Base-by-base conservation (phyloP, 306 rosid species). In the Glycine latifolia region DNA sequence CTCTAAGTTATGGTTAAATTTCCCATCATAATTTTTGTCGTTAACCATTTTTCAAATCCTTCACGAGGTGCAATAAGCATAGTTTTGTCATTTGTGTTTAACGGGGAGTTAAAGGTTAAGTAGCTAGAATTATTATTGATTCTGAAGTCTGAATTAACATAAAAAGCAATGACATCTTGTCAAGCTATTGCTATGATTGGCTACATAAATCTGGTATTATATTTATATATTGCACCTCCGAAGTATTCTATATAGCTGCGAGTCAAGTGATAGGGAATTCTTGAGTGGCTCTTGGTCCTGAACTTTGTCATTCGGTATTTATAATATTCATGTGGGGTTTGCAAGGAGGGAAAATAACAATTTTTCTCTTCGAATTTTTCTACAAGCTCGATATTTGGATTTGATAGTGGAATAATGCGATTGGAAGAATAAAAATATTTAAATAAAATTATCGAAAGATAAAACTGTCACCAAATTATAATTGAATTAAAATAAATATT, bases 31-130 rank as follows among this genome's bases (percentile, higher is more conserved):
- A 67, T 56, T 67, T 4, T 75, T 67, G 58, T 55, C 52, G 43
- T 17, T 67, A 26, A 26, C 31, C 39, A 55, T 43, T 41, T 14
- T 7, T 81, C 26, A 10, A n/a, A 66, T 66, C 75, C 69, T 81
- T 74, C 75, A 16, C 52, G 11, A 43, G 60, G 56, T 63, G 50
- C 63, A 73, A 63, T 52, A n/a, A 4, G 44, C 9, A 47, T 43
- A 46, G 43, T 55, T 69, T 75, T 82, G 73, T 72, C 73, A 49
- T 60, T 80, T 49, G 72, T 11, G 55, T 49, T 76, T 56, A 35
- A 17, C 54, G 9, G 26, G 67, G 56, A 8, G 47, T 15, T 41
- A 83, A 78, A 61, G 60, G 33, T 66, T 55, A 55, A 59, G 58
- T 12, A 20, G 20, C 35, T 43, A 67, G 35, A 37, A 13, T 54